Evolutionary conservation across 495 filamentous ascomycete species (phyloP).

Genomic region (Talaromyces thailandensis): DNA sequence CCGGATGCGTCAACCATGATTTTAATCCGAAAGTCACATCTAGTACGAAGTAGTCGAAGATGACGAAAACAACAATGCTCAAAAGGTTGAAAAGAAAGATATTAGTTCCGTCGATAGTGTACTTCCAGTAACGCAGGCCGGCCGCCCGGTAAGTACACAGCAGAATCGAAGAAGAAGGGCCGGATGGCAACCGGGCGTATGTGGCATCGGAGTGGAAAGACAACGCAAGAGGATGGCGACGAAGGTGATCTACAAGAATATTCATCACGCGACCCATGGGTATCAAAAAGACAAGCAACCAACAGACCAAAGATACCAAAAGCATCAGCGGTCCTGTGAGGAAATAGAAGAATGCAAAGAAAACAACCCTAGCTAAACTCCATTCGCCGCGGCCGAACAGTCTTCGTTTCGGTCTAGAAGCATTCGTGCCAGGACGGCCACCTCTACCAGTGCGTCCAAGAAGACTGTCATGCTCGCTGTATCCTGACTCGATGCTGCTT

Average conservation of each 20-base stretch:
- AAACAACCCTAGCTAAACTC: slow-evolving; percentile 88
- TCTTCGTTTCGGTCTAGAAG: slow-evolving; percentile 65
- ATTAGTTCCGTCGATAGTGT: slow-evolving; percentile 96
- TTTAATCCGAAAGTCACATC: slow-evolving; percentile 55
- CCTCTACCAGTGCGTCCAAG: slow-evolving; percentile 58
- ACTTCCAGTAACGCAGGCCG: slow-evolving; percentile 96
- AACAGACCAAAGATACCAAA: slow-evolving; percentile 79
- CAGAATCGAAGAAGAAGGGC: slow-evolving; percentile 75
- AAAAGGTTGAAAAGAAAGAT: slow-evolving; percentile 98
- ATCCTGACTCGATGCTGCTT: slow-evolving; percentile 74
- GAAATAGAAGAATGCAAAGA: slow-evolving; percentile 95
- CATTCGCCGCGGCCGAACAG: slow-evolving; percentile 94
- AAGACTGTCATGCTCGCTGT: slow-evolving; percentile 79
- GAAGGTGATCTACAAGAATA: slow-evolving; percentile 83
- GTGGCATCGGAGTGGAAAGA: slow-evolving; percentile 84
- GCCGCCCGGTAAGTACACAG: slow-evolving; percentile 96
- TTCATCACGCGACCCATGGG: slow-evolving; percentile 96
- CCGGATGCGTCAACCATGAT: slow-evolving; percentile 64
- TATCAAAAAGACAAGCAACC: slow-evolving; percentile 95
- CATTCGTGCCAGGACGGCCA: slow-evolving; percentile 37
- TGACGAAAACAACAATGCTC: slow-evolving; percentile 79
- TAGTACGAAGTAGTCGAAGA: slow-evolving; percentile 83
- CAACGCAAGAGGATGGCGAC: slow-evolving; percentile 83
- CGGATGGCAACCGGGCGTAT: slow-evolving; percentile 58
- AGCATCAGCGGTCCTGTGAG: slow-evolving; percentile 84